Base-by-base conservation (phyloP, 2,329 filamentous ascomycete species). In the Zarea fungicola region DNA sequence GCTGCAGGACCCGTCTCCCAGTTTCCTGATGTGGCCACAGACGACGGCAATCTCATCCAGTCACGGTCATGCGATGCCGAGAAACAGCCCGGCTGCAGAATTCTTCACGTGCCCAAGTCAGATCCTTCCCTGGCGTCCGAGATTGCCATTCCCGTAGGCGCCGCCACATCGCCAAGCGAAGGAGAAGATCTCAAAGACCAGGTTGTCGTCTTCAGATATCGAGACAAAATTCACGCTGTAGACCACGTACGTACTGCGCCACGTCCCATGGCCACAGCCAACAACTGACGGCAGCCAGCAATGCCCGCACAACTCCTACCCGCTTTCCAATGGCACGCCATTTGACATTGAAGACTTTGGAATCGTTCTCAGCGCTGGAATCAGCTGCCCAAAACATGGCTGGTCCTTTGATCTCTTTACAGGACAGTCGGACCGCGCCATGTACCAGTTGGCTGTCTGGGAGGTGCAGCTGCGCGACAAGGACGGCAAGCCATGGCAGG, bases 341-440 rank as follows among this genome's bases (percentile, higher is more conserved):
- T 87, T 86, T 50, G 84, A 88, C 47, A 87, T 88, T 56, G 84
- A 88, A 55, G 84, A 88, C 52, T 88, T 87, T 59, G 84, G 84
- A 0, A 66, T 85, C 3, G 70, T 75, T 5, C 62, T 85, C 6
- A 84, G 80, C 48, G 74, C 80, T 0, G 84, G 83, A 0, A 66
- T 88, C 4, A 76, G 73, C 0, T 88, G 84, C 60, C 81, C 83
- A 0, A 85, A 85, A 54, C 84, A 87, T 53, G 78, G 72, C 5
- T 88, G 84, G 84, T 83, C 81, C 0, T 88, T 87, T 62, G 84
- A 88, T 59, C 57, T 87, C 3, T 77, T 80, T 45, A 78, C 83
- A 0, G 84, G 84, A 0, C 69, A 70, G 56, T 74, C 73, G 1
- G 84, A 87, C 60, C 74, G 82, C 0, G 82, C 76, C 1, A 77